phyloP scores from a whole-genome alignment of 306 rosid genomes.

The Pyrus pyrifolia region DNA sequence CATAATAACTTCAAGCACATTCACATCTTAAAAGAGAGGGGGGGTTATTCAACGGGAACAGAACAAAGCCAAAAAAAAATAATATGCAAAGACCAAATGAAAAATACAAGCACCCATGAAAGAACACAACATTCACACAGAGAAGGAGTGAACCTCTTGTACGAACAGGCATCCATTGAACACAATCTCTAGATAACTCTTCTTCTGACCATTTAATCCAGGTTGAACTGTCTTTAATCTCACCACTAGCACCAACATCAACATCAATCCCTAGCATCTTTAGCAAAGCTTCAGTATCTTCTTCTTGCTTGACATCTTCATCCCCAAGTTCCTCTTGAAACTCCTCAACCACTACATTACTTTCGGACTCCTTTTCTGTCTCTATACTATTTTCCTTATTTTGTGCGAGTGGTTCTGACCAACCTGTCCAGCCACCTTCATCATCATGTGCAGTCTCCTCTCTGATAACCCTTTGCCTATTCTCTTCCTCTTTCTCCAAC shows the following conservation, averaged over 20 bases:
- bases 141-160: slow-evolving; percentile 30
- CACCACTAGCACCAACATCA: slow-evolving; percentile 50
- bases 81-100: not conserved
- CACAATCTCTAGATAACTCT: slow-evolving; percentile 76
- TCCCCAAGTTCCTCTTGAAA: slow-evolving; percentile 44
- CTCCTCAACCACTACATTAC: slow-evolving; percentile 41
- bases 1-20: not conserved
- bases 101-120: not conserved
- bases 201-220: slow-evolving; percentile 91
- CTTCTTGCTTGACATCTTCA: slow-evolving; percentile 50
- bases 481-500: slow-evolving; percentile 94
- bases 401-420: slow-evolving; percentile 70
- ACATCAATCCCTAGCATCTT: slow-evolving; percentile 79
- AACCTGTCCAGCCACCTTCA: slow-evolving; percentile 96
- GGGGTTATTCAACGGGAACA: not conserved
- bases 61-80: not conserved
- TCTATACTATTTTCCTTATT: slow-evolving; percentile 24
- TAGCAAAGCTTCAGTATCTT: slow-evolving; percentile 71
- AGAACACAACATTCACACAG: not conserved
- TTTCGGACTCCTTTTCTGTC: slow-evolving; percentile 28
- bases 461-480: slow-evolving; percentile 52
- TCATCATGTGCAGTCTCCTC: slow-evolving; percentile 51
- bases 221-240: slow-evolving; percentile 58
- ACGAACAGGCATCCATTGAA: slow-evolving; percentile 87
- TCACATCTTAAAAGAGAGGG: not conserved